Evolutionary conservation across 2,329 filamentous ascomycete species (phyloP), one percentile per base, ranked within the genome.

Genomic region (Colletotrichum chlorophyti): DNA sequence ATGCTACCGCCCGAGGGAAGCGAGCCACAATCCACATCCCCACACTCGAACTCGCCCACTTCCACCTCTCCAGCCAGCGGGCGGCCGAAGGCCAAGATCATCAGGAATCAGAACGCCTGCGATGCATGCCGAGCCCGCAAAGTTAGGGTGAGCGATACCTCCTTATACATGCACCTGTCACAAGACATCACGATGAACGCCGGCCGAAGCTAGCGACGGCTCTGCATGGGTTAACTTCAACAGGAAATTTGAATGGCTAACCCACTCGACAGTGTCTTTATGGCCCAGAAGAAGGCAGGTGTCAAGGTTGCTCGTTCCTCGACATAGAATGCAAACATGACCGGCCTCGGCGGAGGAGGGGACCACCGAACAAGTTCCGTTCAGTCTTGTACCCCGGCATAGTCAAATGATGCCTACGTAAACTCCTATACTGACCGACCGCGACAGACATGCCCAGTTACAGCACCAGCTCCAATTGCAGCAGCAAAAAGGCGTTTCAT

Each of bases 71-170:
- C 57, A 8, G 43, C 19, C 15, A 55, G 19, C 27, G 45, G 32
- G 10, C 42, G 57, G 21, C 7, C 38, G 32, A 43, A 32, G 43
- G 15, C 57, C 43, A 50, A 45, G 31, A 40, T 50, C 27, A 17
- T 40, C 26, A 48, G 51, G n/a, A 68, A 67, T 31, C 64, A 68
- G 47, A 69, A 68, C 21, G 69, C 69, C 6, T 72, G 69, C 43
- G 69, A 72, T 50, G 63, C 57, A 9, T 72, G 69, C 35, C 64
- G 69, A 21, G 49, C 63, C 11, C 60, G 69, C 29, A 70, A 70
- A 60, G 63, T 70, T 37, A 68, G 68, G 65, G 63, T 63, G 38
- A 53, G 63, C 38, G 7, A 31, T 10, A 3, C 32, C 23, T 14
- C 5, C 12, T 23, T 19, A 5, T 27, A n/a, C n/a, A n/a, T n/a